Evolutionary conservation across 2,329 filamentous ascomycete species (phyloP).

Genomic region (Fusarium anguioides): DNA sequence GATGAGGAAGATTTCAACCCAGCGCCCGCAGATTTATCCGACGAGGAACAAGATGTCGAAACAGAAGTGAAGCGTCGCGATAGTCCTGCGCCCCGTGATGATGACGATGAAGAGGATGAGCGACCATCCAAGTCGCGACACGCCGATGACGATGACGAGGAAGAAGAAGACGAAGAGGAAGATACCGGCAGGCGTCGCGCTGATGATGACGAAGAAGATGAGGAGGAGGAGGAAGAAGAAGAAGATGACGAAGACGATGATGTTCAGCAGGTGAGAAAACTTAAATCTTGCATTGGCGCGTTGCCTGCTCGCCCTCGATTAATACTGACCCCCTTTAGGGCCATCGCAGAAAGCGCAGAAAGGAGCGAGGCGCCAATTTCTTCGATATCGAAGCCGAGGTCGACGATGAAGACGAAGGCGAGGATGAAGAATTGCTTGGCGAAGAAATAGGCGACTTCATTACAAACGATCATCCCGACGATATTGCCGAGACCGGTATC

Average conservation of each 20-base stretch:
- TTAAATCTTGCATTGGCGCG: conserved; percentile 1
- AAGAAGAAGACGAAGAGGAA: conserved; percentile 50
- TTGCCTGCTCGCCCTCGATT: background rate
- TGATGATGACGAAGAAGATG: conserved; percentile 59
- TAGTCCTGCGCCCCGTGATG: conserved; percentile 49
- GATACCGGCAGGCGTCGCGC: conserved; percentile 51
- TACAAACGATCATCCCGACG: conserved; percentile 90
- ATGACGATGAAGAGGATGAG: conserved; percentile 55
- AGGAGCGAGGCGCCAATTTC: conserved; percentile 83
- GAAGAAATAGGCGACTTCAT: conserved; percentile 86
- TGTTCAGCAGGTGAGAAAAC: conserved; percentile 68
- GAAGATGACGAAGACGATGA: conserved; percentile 74
- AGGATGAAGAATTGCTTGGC: conserved; percentile 90
- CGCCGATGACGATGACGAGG: conserved; percentile 59
- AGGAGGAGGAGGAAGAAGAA: conserved; percentile 67
- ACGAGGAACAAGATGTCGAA: conserved; percentile 63
- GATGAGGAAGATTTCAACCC: conserved; percentile 94
- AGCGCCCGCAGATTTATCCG: conserved; percentile 76
- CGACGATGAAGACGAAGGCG: conserved; percentile 89
- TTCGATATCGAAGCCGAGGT: conserved; percentile 99
- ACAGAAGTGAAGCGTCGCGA: conserved; percentile 54
- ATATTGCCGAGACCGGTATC: conserved; percentile 82
- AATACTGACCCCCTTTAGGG: conserved; percentile 54
- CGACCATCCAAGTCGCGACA: conserved; percentile 41
- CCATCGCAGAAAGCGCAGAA: conserved; percentile 83